Percentiles rank a stretch among this genome's conserved stretches.
Conservation (phyloP, 805 yeast species). For the Hanseniaspora hatyaiensis region DNA sequence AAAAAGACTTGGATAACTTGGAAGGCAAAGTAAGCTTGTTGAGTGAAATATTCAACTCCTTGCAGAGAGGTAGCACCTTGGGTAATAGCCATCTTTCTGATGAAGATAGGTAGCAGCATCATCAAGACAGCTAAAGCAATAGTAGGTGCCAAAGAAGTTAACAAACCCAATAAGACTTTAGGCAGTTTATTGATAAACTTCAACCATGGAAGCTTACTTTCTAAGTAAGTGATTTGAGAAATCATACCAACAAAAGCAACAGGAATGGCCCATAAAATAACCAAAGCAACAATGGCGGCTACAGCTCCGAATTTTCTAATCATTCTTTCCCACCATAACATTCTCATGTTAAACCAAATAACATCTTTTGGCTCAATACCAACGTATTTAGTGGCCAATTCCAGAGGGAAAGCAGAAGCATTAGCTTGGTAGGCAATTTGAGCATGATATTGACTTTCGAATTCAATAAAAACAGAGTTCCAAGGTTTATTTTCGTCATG, state of each 20-base stretch:
- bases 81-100: slow-evolving; percentile 49
- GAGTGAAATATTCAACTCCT: slow-evolving; percentile 51
- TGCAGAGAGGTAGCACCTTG: slow-evolving; percentile 50
- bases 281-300: slow-evolving; percentile 43
- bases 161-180: slow-evolving; percentile 41
- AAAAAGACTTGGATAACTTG: slow-evolving; percentile 61
- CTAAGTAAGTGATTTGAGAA: slow-evolving; percentile 54
- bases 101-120: slow-evolving; percentile 54
- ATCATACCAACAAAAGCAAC: slow-evolving; percentile 68
- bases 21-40: slow-evolving; percentile 56
- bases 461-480: slow-evolving; percentile 70
- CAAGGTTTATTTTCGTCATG: slow-evolving; percentile 46
- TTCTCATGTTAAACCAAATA: slow-evolving; percentile 60
- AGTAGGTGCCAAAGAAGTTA: slow-evolving; percentile 62
- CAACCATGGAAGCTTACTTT: slow-evolving; percentile 44
- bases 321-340: slow-evolving; percentile 70
- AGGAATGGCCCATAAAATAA: slow-evolving; percentile 64
- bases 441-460: slow-evolving; percentile 62
- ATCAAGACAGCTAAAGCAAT: slow-evolving; percentile 52
- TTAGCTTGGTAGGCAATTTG: slow-evolving; percentile 58
- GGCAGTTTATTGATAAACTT: slow-evolving; percentile 50
- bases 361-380: slow-evolving; percentile 57
- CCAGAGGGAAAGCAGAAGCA: slow-evolving; percentile 54
- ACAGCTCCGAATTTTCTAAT: slow-evolving; percentile 42
- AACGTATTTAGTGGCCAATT: slow-evolving; percentile 46